Base-by-base conservation (phyloP, 805 yeast genomes). In the Candida namnaoensis region DNA sequence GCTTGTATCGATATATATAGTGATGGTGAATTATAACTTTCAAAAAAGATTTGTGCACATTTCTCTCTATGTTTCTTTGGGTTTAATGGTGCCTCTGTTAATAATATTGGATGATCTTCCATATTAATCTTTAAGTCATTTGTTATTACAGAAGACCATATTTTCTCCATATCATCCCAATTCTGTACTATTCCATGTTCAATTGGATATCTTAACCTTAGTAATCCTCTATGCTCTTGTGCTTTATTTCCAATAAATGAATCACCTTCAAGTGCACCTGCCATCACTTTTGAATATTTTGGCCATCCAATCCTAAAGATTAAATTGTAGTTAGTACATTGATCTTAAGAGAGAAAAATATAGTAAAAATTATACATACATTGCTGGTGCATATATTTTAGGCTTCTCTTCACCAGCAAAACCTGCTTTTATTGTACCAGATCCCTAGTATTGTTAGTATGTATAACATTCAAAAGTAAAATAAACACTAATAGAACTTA, bases 1-100 rank as follows among this genome's bases (percentile, higher is more conserved):
- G 95, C 91, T 49, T 91, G 98, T 54, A 87, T 88, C 19, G 96
- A 95, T 35, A 91, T 90, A 54, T 91, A 90, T 6, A 90, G 88
- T 3, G 96, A 96, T 25, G 90, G 88, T 61, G 87, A 83, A 45
- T 79, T 77, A 62, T 88, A 90, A 54, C 82, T 82, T 58, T 90
- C 97, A 65, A 88, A 87, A 84, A 90, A 82, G 11, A 86, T 83
- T 50, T 86, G 88, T 53, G 91, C 87, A 91, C 90, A 88, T 38
- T 74, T 73, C 58, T 88, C 96, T 57, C 97, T 74, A 62, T 91
- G 88, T 54, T 77, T 80, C 56, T 78, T 65, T 15, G 96, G 91
- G 51, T 87, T 87, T 44, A 88, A 62, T 7, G 96, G 95, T 1
- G 95, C 90, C 56, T 90, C 97, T 0, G 97, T 90, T 25, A 90